Evolutionary conservation across 345 rosid genomes (phyloP).

Genomic region (Acer yangbiense): DNA sequence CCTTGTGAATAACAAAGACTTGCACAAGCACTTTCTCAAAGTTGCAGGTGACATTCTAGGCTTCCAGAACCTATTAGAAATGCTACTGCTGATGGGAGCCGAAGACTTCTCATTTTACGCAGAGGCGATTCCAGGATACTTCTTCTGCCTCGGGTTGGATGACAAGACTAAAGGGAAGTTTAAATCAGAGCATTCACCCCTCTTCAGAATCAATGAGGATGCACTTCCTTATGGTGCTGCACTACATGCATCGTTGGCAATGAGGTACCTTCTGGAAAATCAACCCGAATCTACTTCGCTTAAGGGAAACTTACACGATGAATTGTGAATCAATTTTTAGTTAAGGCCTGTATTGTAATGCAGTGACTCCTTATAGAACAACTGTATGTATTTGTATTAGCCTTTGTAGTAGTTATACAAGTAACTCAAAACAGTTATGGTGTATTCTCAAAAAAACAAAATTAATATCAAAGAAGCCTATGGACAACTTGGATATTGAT

Average conservation of each 20-base stretch:
- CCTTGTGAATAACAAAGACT: constrained; percentile 46
- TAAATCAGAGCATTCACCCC: constrained; percentile 47
- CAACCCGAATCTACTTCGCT: constrained; percentile 22
- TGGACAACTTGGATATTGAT: no score
- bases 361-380: background rate
- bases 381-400: no score
- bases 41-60: constrained; percentile 60
- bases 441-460: no score
- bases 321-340: constrained; percentile 36
- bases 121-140: constrained; percentile 65
- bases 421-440: no score
- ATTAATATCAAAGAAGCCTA: no score
- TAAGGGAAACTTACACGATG: constrained; percentile 37
- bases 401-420: no score
- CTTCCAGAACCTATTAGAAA: constrained; percentile 29
- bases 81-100: constrained; percentile 45
- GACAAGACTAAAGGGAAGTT: constrained; percentile 42
- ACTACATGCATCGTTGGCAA: constrained; percentile 59
- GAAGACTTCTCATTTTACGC: constrained; percentile 80
- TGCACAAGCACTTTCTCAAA: constrained; percentile 47
- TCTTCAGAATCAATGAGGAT: constrained; percentile 58
- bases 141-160: constrained; percentile 60
- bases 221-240: constrained; percentile 74
- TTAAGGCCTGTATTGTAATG: background rate
- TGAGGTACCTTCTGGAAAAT: constrained; percentile 46